Evolutionary conservation across 2,329 filamentous ascomycete genomes (phyloP).

Genomic region (Ceratocystis colombiana): DNA sequence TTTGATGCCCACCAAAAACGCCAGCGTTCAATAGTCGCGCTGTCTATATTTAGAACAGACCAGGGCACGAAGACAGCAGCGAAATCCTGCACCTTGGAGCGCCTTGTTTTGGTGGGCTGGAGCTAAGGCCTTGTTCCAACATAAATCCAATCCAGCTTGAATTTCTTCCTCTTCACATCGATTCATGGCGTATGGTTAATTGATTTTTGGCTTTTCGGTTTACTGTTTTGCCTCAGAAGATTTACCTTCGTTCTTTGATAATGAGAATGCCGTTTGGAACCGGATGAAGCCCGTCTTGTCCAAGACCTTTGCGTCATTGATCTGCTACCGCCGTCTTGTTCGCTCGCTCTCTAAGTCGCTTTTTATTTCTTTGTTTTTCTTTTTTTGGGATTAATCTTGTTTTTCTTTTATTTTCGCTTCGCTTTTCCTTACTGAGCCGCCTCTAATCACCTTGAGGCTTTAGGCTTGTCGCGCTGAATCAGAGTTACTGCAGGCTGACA

Average conservation of each 20-base stretch:
- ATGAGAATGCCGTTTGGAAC: slow-evolving; percentile 13
- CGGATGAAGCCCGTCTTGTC: slow-evolving; percentile 8
- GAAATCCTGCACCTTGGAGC: background rate
- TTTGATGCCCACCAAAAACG: background rate
- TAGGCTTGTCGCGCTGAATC: no score
- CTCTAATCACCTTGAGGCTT: background rate
- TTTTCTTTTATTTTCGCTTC: background rate
- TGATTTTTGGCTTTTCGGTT: background rate
- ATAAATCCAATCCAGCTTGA: background rate
- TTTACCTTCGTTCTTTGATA: background rate
- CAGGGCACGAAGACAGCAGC: background rate
- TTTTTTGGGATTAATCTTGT: background rate
- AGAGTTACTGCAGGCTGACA: no score
- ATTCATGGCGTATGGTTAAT: background rate
- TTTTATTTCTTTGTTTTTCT: background rate
- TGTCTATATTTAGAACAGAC: slow-evolving; percentile 9
- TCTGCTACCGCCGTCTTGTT: background rate
- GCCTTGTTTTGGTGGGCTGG: slow-evolving; percentile 11
- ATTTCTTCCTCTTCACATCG: background rate
- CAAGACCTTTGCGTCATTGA: slow-evolving; percentile 7
- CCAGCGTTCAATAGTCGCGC: background rate
- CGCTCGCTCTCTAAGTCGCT: background rate
- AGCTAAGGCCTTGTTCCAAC: background rate
- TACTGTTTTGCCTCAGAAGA: background rate
- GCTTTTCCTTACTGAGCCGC: background rate